These are phyloP conservation scores for Plasmodium berghei DNA, from an alignment of 169 alveolate species.

Conservation along the genomic window DNA sequence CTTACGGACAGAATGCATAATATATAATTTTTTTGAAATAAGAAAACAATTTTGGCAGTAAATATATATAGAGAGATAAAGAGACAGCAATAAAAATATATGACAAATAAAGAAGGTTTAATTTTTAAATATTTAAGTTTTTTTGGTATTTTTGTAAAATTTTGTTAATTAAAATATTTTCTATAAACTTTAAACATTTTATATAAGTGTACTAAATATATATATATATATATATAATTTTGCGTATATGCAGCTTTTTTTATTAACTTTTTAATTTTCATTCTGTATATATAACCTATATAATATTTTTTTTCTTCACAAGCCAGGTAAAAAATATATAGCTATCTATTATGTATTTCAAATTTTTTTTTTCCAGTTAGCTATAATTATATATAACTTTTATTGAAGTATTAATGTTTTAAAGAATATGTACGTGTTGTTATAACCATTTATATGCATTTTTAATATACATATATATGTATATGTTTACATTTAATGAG, in stretches of 20 bases:
- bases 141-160: slow-evolving; percentile 65
- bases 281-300: slow-evolving; percentile 11
- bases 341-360: background rate
- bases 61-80: slow-evolving; percentile 5
- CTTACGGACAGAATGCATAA: slow-evolving; percentile 17
- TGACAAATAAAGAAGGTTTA: slow-evolving; percentile 60
- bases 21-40: slow-evolving; percentile 11
- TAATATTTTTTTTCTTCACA: slow-evolving; percentile 30
- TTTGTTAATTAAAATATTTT: slow-evolving; percentile 44
- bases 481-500: slow-evolving; percentile 14
- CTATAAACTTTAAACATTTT: slow-evolving; percentile 3
- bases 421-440: slow-evolving; percentile 12
- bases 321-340: slow-evolving; percentile 10
- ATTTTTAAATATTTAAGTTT: slow-evolving; percentile 73
- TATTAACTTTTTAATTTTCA: slow-evolving; percentile 28
- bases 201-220: slow-evolving; percentile 42
- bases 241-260: slow-evolving; percentile 14
- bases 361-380: slow-evolving; percentile 24
- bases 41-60: slow-evolving; percentile 14
- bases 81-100: slow-evolving; percentile 6
- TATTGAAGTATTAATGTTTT: slow-evolving; percentile 26
- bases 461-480: slow-evolving; percentile 19
- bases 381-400: slow-evolving; percentile 23
- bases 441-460: slow-evolving; percentile 1
- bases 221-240: slow-evolving; percentile 38